Base-by-base conservation (phyloP, 441 rosid species). In the Erodium moschatum region DNA sequence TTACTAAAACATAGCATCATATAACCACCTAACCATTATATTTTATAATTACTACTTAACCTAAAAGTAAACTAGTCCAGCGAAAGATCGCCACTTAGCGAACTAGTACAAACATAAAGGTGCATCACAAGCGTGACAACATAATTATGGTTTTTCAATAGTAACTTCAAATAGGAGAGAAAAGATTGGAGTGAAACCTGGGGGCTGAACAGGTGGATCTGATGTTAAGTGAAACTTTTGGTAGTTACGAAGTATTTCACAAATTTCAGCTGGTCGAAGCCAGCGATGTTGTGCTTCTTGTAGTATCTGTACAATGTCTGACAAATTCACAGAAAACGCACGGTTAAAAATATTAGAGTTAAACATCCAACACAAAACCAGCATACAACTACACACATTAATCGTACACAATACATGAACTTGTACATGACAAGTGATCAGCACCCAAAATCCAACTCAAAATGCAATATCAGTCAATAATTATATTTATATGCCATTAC, bases 251-350 rank as follows among this genome's bases (percentile, higher is more conserved):
- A 87, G 80, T 68, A 87, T 83, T 77, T 85, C 78, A 72, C 81
- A 75, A 65, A 87, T 85, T 79, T 85, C 92, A 46, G 76, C 72
- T 0, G 92, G 86, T n/a, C 92, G 86, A 69, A 85, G 88, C 92
- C 92, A 87, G 24, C 92, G 87, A 50, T 80, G 77, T 44, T 71
- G 80, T 7, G 88, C 82, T 75, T 87, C 89, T 58, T 77, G 76
- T 75, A 82, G 58, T 78, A 87, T 87, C 78, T 80, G 82, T 24
- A 67, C 66, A 69, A 77, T 72, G 52, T 82, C 92, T 85, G 83
- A 74, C 60, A 78, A 66, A 48, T 48, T 12, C 54, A 48, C 54
- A 12, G 16, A 48, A 48, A 48, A 48, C 15, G 12, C 54, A 44
- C 50, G 1, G 15, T 48, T 4, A 48, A 48, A 48, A 48, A 48